These are phyloP conservation scores for Ogataea paraovalis DNA, from an alignment of 805 yeast genomes.

Conservation along the genomic window DNA sequence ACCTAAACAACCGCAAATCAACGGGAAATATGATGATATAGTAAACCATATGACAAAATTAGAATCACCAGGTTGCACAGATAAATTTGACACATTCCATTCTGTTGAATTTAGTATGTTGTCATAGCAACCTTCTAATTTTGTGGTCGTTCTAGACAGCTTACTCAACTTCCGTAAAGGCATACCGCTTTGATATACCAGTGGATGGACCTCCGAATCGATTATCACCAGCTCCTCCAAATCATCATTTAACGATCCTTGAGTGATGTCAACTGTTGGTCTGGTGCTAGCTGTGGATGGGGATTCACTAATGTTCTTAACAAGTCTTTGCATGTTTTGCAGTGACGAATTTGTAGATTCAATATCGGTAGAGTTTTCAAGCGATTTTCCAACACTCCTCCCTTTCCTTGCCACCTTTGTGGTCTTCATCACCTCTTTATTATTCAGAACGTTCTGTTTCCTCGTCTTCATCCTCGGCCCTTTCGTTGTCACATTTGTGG, in stretches of 20 bases:
- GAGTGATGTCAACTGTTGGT: too few species aligned
- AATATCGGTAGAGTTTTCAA: too few species aligned
- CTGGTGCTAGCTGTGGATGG: too few species aligned
- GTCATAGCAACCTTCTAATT: constrained; percentile 22
- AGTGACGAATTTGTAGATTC: too few species aligned
- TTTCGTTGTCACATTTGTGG: too few species aligned
- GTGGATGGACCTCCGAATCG: not conserved
- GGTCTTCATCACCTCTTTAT: too few species aligned
- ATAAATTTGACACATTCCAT: constrained; percentile 29
- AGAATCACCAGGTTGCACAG: constrained; percentile 32
- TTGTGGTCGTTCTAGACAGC: constrained; percentile 1
- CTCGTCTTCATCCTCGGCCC: too few species aligned
- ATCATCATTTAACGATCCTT: not conserved
- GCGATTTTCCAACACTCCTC: too few species aligned
- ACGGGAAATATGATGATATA: constrained; percentile 66
- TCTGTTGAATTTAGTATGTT: constrained; percentile 24
- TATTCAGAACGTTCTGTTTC: too few species aligned
- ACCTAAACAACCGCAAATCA: constrained; percentile 72
- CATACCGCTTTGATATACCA: not conserved
- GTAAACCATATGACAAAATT: constrained; percentile 51
- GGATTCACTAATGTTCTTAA: too few species aligned
- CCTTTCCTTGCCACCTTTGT: too few species aligned
- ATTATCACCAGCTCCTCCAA: not conserved
- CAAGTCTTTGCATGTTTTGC: too few species aligned
- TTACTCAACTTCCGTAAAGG: not conserved